Conservation (phyloP, 805 yeast genomes). For the Zygosaccharomyces kombuchaensis region DNA sequence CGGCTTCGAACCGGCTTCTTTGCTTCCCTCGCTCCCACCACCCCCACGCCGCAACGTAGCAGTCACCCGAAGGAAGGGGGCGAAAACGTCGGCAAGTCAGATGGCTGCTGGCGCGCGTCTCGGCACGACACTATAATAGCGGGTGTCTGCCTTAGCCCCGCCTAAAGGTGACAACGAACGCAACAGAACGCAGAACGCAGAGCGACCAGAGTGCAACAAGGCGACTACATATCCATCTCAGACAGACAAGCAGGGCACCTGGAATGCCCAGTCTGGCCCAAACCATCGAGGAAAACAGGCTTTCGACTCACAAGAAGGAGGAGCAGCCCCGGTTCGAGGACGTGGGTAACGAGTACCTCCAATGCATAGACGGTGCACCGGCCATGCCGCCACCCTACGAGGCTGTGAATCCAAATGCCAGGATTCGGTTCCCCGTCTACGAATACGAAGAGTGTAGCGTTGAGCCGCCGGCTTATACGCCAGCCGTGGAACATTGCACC, state of each 20-base stretch:
- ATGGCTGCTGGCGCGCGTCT: neutral
- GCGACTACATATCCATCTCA: neutral
- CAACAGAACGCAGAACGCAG: neutral
- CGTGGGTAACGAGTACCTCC: constrained; percentile 24
- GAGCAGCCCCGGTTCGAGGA: constrained; percentile 9
- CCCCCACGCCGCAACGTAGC: too few species aligned
- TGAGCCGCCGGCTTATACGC: constrained; percentile 56
- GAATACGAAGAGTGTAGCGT: constrained; percentile 36
- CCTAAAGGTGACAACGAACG: neutral
- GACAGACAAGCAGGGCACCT: neutral
- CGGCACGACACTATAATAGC: neutral
- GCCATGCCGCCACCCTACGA: constrained; percentile 32
- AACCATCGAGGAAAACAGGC: neutral
- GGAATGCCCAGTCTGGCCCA: constrained; percentile 4
- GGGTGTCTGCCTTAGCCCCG: neutral
- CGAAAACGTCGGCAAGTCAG: neutral
- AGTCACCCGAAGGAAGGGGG: neutral
- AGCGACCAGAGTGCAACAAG: too few species aligned
- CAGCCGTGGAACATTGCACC: constrained; percentile 61
- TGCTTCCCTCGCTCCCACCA: too few species aligned
- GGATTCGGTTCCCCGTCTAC: constrained; percentile 34
- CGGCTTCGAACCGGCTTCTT: too few species aligned
- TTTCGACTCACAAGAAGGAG: neutral
- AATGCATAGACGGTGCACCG: constrained; percentile 39
- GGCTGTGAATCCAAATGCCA: constrained; percentile 26